phyloP scores from a whole-genome alignment of 2,329 filamentous ascomycete genomes.

The Chaetomium sp. region DNA sequence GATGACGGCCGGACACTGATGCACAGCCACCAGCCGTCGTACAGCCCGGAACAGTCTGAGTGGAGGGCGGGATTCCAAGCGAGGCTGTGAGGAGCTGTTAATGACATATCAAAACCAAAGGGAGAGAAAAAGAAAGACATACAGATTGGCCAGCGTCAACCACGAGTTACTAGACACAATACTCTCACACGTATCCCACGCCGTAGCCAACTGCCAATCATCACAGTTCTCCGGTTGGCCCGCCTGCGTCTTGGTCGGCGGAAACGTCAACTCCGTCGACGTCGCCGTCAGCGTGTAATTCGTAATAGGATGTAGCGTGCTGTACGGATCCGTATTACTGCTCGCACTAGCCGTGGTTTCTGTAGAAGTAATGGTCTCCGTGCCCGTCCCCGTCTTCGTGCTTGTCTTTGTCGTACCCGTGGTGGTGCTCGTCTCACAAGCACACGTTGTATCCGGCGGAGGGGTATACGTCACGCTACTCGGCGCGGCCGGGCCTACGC shows the following conservation, averaged over 20 bases:
- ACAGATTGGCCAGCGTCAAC: background rate
- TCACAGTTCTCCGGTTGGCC: background rate
- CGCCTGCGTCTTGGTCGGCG: background rate
- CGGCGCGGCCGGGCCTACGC: background rate
- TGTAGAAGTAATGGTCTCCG: background rate
- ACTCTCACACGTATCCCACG: background rate
- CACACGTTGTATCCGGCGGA: background rate
- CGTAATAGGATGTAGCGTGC: background rate
- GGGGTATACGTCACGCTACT: background rate
- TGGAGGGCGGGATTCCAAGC: background rate
- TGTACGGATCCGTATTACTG: background rate
- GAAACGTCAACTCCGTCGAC: background rate
- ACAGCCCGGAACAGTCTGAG: constrained; percentile 1
- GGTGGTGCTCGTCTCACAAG: background rate
- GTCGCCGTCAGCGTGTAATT: background rate
- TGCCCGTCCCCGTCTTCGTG: background rate
- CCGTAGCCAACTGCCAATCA: background rate
- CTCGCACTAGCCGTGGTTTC: background rate
- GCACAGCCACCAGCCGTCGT: constrained; percentile 2
- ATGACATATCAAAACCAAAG: too few relatives aligned
- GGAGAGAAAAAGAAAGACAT: background rate
- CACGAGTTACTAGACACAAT: background rate
- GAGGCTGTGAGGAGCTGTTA: background rate
- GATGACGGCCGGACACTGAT: constrained; percentile 1
- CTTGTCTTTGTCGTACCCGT: background rate